Conservation (phyloP, 192 early-diverging fungal species). For the Pilaira anomala region DNA sequence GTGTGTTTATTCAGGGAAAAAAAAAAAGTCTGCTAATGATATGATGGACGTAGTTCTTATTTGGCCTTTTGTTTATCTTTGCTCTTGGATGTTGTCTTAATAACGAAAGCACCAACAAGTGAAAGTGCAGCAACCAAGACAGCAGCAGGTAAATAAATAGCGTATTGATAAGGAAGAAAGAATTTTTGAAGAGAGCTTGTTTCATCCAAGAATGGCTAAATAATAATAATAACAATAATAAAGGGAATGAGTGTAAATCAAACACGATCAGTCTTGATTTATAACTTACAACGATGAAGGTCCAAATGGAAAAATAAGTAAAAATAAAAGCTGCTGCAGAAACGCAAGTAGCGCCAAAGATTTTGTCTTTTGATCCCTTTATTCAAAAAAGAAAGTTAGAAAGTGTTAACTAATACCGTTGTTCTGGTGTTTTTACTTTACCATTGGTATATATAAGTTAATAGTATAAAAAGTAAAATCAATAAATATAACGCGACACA, state of each 20-base stretch:
- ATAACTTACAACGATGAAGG: slow-evolving; percentile 71
- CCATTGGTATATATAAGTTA: too few species aligned
- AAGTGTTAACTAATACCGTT: too few species aligned
- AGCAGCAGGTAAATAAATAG: slow-evolving; percentile 83
- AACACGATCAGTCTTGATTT: too few species aligned
- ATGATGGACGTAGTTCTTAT: too few species aligned
- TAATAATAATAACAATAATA: not conserved
- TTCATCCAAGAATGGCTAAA: slow-evolving; percentile 84
- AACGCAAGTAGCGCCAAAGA: slow-evolving; percentile 73
- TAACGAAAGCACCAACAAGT: slow-evolving; percentile 73
- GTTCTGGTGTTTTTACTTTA: too few species aligned
- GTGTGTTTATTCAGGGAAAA: too few species aligned
- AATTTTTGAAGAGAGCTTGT: slow-evolving; percentile 67
- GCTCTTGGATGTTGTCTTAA: slow-evolving; percentile 80
- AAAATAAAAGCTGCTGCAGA: slow-evolving; percentile 71
- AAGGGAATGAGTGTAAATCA: not conserved
- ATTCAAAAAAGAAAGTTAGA: too few species aligned
- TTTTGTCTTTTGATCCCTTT: slow-evolving; percentile 59
- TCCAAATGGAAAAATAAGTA: slow-evolving; percentile 89
- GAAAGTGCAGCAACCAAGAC: slow-evolving; percentile 77
- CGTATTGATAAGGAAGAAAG: slow-evolving; percentile 81
- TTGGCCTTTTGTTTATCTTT: slow-evolving; percentile 28
- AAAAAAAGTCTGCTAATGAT: too few species aligned
- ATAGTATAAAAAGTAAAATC: too few species aligned
- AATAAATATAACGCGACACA: too few species aligned